A percentile compares a stretch with the other conserved stretches of the same genome.
These are phyloP conservation scores for Coniella vitis DNA, from an alignment of 2,329 filamentous ascomycete species.

Conservation along the genomic window DNA sequence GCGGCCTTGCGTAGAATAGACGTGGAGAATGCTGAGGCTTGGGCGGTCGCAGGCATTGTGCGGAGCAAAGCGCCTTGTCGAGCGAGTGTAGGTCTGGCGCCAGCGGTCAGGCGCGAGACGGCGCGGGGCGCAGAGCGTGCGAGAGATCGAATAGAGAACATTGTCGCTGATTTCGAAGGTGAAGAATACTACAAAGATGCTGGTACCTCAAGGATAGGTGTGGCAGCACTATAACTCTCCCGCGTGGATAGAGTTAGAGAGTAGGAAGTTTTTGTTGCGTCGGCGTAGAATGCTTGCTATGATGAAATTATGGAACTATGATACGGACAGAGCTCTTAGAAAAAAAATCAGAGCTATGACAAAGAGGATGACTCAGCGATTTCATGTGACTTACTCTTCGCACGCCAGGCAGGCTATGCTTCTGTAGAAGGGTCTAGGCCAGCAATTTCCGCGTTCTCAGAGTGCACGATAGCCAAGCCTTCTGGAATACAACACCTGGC, in stretches of 20 bases:
- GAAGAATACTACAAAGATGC: background rate
- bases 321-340: background rate
- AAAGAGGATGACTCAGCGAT: conserved; percentile 1
- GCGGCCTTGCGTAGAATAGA: conserved; percentile 36
- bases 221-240: conserved; percentile 12
- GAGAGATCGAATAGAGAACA: conserved; percentile 63
- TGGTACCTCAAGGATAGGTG: conserved; percentile 16
- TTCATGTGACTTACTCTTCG: background rate
- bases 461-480: too few relatives aligned
- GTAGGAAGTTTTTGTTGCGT: conserved; percentile 7
- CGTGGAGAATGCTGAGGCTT: conserved; percentile 45
- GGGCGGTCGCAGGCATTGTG: conserved; percentile 31
- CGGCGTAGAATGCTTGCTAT: conserved; percentile 1
- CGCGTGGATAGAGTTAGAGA: background rate
- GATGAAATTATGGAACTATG: conserved; percentile 4
- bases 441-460: too few relatives aligned
- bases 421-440: background rate
- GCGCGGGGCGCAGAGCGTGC: conserved; percentile 62
- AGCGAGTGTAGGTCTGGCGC: conserved; percentile 37
- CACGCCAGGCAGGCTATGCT: background rate
- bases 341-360: background rate
- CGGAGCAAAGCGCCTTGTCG: conserved; percentile 44
- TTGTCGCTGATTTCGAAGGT: conserved; percentile 31
- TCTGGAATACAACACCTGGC: too few relatives aligned
- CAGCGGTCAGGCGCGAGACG: conserved; percentile 48